Evolutionary conservation across 176 grass and related monocot genomes (phyloP), one percentile per base, ranked within the genome.

Genomic region (Dendrocalamus sinicus): DNA sequence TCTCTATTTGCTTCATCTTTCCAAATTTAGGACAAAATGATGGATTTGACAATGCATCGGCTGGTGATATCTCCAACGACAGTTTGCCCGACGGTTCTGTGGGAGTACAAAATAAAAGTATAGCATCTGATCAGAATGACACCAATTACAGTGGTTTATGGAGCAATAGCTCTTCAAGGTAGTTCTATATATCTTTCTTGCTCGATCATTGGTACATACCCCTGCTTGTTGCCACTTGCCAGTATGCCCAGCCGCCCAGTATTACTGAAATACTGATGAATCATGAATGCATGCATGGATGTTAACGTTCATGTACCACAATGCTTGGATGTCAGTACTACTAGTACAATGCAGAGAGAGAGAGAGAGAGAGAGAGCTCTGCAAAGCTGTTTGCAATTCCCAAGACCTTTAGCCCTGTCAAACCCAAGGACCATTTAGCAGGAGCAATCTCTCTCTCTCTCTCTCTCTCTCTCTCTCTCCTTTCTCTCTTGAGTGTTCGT

Each of bases 91-190:
- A 91, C 46, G 23, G 52, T 4, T 47, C 59, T 23, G 53, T 63
- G 9, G 35, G 37, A 28, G 60, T 62, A 11, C 86, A 88, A 63
- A 75, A 84, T 24, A 75, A 41, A 55, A 85, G 8, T 16, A 12
- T 48, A 9, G 57, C 63, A 52, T 84, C 61, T 26, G 70, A 32
- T 32, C 66, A 81, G 1, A 89, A 83, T 76, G 81, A 50, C n/a
- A 76, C 80, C 57, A 84, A 67, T 67, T 75, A 50, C 63, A 78
- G 58, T 84, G 68, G 79, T 65, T 23, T 88, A 43, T 91, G 89
- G 89, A 81, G 81, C 89, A 91, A 85, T 39, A 85, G 88, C 44
- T 81, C 89, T 17, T 91, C 85, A 84, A 87, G 89, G 89, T 91
- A 84, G 35, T 54, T 83, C 3, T 45, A 52, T 72, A 12, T 30